Evolutionary conservation across 2,329 filamentous ascomycete genomes (phyloP), one percentile per base, ranked within the genome.

Genomic region (Anthostomella pinea): DNA sequence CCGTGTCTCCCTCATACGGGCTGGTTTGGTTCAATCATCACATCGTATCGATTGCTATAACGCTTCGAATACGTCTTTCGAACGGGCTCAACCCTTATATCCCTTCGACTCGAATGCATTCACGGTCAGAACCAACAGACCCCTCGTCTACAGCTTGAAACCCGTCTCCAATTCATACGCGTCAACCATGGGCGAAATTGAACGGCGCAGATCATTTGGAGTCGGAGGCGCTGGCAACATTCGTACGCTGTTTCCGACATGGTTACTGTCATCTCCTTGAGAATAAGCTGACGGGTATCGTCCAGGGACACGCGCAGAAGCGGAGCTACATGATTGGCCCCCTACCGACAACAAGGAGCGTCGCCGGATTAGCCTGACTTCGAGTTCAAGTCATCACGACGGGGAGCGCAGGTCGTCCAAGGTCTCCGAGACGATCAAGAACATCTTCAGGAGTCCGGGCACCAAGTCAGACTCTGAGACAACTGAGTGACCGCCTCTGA

Each of bases 181-280:
- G 22, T 11, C 14, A 20, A 24, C 15, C 5, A 41, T 40, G 39
- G 24, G 21, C 1, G 32, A 43, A 6, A 36, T 33, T 15, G 51
- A 54, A 33, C 41, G 42, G 15, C 49, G 43, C 5, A 52, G 38
- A 28, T 57, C 54, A 9, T 57, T 57, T 41, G 54, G 54, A 6
- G 55, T 57, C 19, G 53, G 54, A 15, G 53, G 54, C 9, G 53
- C 54, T n/a, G 54, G 54, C 2, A 56, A 56, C 28, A 57, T 57
- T 21, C 47, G 54, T 57, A 54, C 20, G 50, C n/a, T 24, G 3
- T 22, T 17, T 11, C 10, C 10, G 10, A 7, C 14, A 20, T 11
- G 8, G 6, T 9, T 4, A 9, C 4, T 29, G 25, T 10, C 29
- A 36, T 26, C 25, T 41, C 30, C 3, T 9, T 18, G 2, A 15